Conservation (phyloP, 192 early-diverging fungal species). For the Backusella circina region DNA sequence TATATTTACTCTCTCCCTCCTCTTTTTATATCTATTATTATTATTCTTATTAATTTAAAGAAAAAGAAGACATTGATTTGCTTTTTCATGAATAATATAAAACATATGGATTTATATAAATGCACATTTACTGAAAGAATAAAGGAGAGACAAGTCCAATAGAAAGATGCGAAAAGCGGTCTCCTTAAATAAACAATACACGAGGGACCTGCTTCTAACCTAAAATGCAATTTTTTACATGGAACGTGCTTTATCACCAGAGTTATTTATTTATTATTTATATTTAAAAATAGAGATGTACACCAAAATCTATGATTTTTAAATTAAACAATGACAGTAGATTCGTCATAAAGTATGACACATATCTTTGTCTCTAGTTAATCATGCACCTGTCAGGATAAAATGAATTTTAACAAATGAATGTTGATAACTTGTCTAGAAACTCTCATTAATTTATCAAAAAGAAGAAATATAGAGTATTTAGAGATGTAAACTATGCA, state of each 20-base stretch:
- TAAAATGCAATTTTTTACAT: neutral
- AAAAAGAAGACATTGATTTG: neutral
- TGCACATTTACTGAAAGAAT: neutral
- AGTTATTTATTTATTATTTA: neutral
- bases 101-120: neutral
- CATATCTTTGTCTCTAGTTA: neutral
- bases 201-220: neutral
- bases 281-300: neutral
- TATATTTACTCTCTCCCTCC: neutral
- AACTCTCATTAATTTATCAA: neutral
- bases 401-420: neutral
- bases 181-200: slow-evolving; percentile 3
- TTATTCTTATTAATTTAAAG: slow-evolving; percentile 1
- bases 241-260: slow-evolving; percentile 1
- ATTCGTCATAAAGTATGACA: neutral
- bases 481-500: neutral
- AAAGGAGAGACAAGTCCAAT: neutral
- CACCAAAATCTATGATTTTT: neutral
- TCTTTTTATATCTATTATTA: neutral
- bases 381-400: neutral
- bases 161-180: neutral
- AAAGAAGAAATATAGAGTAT: neutral
- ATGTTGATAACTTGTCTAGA: neutral
- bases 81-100: neutral
- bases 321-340: slow-evolving; percentile 5